Percentiles rank a stretch among this genome's conserved stretches.
Conservation (phyloP, 345 rosid genomes). For the Hibiscus syriacus region DNA sequence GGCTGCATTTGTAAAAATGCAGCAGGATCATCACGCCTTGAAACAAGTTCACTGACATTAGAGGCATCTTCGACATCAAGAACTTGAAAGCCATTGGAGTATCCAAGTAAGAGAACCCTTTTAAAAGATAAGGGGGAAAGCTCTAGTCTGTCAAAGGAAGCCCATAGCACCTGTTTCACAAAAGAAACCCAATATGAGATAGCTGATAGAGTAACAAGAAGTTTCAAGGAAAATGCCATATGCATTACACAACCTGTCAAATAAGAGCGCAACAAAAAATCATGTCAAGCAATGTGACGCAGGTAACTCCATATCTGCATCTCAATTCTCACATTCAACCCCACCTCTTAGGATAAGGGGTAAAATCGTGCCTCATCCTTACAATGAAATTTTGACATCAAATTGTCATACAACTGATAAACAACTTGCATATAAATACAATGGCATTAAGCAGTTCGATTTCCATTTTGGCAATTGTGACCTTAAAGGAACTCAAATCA, state of each 20-base stretch:
- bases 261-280: neutral
- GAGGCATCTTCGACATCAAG: conserved; percentile 80
- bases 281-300: neutral
- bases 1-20: too few species aligned
- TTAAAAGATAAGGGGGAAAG: conserved; percentile 50
- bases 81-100: conserved; percentile 90
- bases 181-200: conserved; percentile 3
- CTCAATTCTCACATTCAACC: neutral
- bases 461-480: neutral
- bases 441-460: neutral
- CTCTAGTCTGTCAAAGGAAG: conserved; percentile 72
- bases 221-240: neutral
- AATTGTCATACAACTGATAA: neutral
- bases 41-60: conserved; percentile 68
- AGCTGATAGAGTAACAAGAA: neutral
- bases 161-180: conserved; percentile 72
- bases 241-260: neutral
- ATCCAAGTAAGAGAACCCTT: conserved; percentile 77
- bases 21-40: conserved; percentile 80
- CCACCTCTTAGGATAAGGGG: neutral
- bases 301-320: neutral
- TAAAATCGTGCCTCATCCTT: neutral
- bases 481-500: neutral
- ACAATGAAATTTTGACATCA: neutral
- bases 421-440: neutral